A percentile compares a stretch with the other conserved stretches of the same genome.
phyloP scores from a whole-genome alignment of 2,329 filamentous ascomycete genomes.

The Trichoderma hamatum region DNA sequence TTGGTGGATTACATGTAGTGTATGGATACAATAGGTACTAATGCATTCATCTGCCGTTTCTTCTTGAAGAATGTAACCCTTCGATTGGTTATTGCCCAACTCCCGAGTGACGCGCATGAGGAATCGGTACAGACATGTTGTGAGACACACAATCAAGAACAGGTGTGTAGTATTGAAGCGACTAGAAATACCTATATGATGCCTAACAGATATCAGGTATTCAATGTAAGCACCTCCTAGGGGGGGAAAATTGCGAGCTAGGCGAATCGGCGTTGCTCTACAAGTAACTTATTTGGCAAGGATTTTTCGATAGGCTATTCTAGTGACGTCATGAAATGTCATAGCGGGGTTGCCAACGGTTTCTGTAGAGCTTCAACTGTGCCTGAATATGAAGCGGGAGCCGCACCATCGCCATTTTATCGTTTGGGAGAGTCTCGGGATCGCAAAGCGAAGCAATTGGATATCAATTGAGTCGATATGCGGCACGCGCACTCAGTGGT shows the following conservation, averaged over 20 bases:
- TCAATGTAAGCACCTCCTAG: too few relatives aligned
- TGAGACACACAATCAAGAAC: not conserved
- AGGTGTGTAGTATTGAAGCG: not conserved
- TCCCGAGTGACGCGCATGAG: not conserved
- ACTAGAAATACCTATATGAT: not conserved
- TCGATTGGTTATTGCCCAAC: not conserved
- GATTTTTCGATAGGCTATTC: too few relatives aligned
- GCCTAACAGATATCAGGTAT: not conserved
- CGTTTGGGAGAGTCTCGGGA: not conserved
- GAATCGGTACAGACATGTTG: not conserved
- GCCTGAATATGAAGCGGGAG: not conserved
- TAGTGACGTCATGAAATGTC: conserved; percentile 16
- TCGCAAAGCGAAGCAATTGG: not conserved
- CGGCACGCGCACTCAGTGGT: not conserved
- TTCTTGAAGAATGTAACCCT: not conserved
- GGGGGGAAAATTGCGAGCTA: too few relatives aligned
- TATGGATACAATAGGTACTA: not conserved
- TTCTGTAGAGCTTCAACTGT: not conserved
- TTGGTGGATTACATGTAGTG: not conserved
- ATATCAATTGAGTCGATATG: not conserved
- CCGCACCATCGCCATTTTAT: not conserved
- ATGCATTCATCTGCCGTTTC: not conserved
- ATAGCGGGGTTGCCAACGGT: conserved; percentile 7
- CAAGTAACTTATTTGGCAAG: too few relatives aligned
- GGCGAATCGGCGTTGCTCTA: too few relatives aligned